Evolutionary conservation across 805 yeast genomes (phyloP), one percentile per base, ranked within the genome.

Genomic region (Metschnikowia drakensbergensis): DNA sequence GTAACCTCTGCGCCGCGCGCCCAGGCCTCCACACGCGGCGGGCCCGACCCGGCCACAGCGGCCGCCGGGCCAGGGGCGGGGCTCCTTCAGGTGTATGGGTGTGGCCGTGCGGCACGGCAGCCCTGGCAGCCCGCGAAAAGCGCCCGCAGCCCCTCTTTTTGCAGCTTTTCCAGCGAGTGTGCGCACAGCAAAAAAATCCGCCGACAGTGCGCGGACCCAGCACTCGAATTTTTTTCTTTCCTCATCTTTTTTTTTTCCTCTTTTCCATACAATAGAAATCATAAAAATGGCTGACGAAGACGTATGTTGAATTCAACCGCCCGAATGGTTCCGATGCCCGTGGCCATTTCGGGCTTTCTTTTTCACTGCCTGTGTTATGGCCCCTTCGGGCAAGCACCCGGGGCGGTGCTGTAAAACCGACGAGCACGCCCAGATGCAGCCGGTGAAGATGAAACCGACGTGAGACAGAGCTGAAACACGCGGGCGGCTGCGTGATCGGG

Each of bases 271-370:
- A 46, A 48, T 54, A 49, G 54, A 48, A 51, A 42, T 48, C 32
- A 42, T 49, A 51, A 63, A 54, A 51, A 68, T 68, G 73, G 71
- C 73, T 68, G 73, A 68, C 53, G 73, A 68, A 66, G 73, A 68
- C 52, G 73, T 68, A 68, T 58, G 73, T 68, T 42, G 36, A 40
- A 7, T 40, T 26, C 13, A n/a, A 27, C 9, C 9, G 1, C 30
- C 1, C 8, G 30, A 6, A 28, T 28, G 30, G 30, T 2, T 8
- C 37, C 30, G 26, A 2, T 17, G 17, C 2, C 17, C 17, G 17
- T 17, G 17, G 17, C 17, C 17, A 17, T 1, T 17, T 17, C 17
- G 17, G 17, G 17, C 17, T 17, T 17, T 17, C 17, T 17, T 17
- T 17, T 17, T 17, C 17, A 17, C 17, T 17, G 17, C 17, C 17